Evolutionary conservation across 768 basidiomycete species (phyloP).

Genomic region (Holtermannia corniformis): DNA sequence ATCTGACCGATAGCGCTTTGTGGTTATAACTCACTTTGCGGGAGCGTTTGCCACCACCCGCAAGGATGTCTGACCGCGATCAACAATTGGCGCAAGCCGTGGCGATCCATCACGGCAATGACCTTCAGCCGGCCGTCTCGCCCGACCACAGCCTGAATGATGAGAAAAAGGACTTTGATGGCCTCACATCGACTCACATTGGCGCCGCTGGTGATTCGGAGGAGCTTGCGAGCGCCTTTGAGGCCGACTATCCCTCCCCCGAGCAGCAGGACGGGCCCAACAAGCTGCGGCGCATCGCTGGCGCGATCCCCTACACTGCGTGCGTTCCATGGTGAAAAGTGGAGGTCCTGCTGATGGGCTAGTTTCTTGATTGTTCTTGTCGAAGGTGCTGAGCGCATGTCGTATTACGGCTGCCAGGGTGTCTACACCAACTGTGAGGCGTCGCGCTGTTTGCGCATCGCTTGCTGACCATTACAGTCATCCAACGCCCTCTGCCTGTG

Average conservation of each 20-base stretch:
- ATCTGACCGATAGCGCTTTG: too few species aligned
- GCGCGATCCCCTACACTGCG: background rate
- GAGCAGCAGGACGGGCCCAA: background rate
- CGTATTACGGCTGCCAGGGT: constrained; percentile 29
- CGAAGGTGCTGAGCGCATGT: constrained; percentile 39
- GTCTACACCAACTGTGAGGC: constrained; percentile 37
- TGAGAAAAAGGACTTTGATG: background rate
- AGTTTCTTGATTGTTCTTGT: constrained; percentile 40
- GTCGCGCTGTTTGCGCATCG: too few species aligned
- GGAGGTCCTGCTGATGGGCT: constrained; percentile 11
- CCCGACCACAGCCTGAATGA: background rate
- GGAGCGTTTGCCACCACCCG: too few species aligned
- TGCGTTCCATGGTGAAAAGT: background rate
- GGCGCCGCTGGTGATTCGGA: background rate
- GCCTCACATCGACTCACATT: background rate
- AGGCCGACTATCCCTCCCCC: background rate
- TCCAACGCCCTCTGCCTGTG: constrained; percentile 25
- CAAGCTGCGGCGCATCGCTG: background rate
- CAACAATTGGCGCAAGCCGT: too few species aligned
- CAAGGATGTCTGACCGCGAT: too few species aligned
- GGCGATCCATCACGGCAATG: background rate
- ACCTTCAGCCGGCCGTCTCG: background rate
- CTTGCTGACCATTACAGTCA: constrained; percentile 18
- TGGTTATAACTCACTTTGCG: too few species aligned
- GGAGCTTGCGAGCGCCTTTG: background rate